Evolutionary conservation across 169 alveolate genomes (phyloP), one percentile per base, ranked within the genome.

Genomic region (Cryptosporidium canis): DNA sequence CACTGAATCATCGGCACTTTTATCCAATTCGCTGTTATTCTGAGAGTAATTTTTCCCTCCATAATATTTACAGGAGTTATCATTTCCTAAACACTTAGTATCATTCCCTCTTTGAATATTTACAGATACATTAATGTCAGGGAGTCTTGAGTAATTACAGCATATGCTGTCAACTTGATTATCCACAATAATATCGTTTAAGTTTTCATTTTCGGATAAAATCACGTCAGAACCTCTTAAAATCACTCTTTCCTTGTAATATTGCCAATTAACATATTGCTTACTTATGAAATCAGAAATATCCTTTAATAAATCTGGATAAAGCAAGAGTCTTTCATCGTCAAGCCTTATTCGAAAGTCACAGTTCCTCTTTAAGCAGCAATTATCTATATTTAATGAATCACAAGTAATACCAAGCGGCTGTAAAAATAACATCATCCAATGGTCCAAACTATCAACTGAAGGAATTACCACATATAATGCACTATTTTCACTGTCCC

Each of bases 361-460:
- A 12, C 87, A 77, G 12, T 58, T 77, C 31, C 64, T 45, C 29
- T 39, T 33, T 56, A 37, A 24, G 44, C 87, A 77, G 27, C 87
- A 77, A 44, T 77, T 77, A 16, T 58, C 39, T 37, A 77, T 18
- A 39, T 31, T 14, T 21, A 77, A 44, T 1, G 87, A 77, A 35
- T 77, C 87, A 58, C 53, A 55, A 12, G 87, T 77, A 58, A 77
- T 77, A 12, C 87, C 87, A 14, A 77, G 24, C 16, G 87, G 87
- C 61, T 77, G 87, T 33, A 77, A 31, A 77, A 77, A 77, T 29
- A 77, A 33, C 87, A 77, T 77, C 70, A 77, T 61, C 87, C 87
- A 77, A 37, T 77, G 87, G 45, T 77, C 87, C 31, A 77, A 44
- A 44, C 87, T 77, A 55, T 77, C 87, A 41, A 77, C 87, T 21